Percentiles rank a stretch among this genome's conserved stretches.
Conservation (phyloP, 2,329 filamentous ascomycete genomes). For the Acrocalymma vagum region DNA sequence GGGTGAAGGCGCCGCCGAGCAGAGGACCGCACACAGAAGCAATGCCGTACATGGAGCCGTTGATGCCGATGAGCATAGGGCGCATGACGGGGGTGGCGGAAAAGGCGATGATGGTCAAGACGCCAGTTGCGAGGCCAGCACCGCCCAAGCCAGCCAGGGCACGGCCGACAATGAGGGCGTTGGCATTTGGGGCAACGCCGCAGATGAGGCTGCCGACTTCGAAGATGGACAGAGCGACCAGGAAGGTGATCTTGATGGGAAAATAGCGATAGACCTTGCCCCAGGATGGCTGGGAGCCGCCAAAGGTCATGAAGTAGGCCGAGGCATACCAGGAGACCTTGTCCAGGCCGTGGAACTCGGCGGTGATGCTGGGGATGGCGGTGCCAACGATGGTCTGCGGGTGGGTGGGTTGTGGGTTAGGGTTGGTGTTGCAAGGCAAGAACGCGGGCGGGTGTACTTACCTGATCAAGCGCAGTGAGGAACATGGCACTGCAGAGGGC, state of each 20-base stretch:
- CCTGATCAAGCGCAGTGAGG: too few species aligned
- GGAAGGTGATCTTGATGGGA: conserved; percentile 46
- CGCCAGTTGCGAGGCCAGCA: conserved; percentile 39
- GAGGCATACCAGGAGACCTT: conserved; percentile 25
- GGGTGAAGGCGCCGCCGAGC: conserved; percentile 48
- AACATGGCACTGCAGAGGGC: too few species aligned
- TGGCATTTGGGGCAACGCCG: conserved; percentile 46
- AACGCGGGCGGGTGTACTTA: too few species aligned
- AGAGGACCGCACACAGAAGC: conserved; percentile 49
- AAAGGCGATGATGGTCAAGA: conserved; percentile 51
- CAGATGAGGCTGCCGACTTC: conserved; percentile 64
- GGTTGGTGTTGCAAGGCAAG: too few species aligned
- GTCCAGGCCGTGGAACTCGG: conserved; percentile 20
- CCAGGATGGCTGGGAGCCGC: conserved; percentile 53
- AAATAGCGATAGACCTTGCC: conserved; percentile 58
- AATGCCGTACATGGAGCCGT: conserved; percentile 46
- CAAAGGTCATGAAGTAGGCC: conserved; percentile 52
- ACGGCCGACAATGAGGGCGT: conserved; percentile 48
- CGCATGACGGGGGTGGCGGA: conserved; percentile 49
- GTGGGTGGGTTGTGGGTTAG: too few species aligned
- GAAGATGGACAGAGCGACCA: conserved; percentile 53
- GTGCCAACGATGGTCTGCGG: conserved; percentile 32
- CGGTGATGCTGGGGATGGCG: conserved; percentile 25
- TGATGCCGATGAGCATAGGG: conserved; percentile 45
- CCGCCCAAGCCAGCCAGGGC: conserved; percentile 49